Evolutionary conservation across 2,329 filamentous ascomycete genomes (phyloP).

Genomic region (Sporothrix phasma): DNA sequence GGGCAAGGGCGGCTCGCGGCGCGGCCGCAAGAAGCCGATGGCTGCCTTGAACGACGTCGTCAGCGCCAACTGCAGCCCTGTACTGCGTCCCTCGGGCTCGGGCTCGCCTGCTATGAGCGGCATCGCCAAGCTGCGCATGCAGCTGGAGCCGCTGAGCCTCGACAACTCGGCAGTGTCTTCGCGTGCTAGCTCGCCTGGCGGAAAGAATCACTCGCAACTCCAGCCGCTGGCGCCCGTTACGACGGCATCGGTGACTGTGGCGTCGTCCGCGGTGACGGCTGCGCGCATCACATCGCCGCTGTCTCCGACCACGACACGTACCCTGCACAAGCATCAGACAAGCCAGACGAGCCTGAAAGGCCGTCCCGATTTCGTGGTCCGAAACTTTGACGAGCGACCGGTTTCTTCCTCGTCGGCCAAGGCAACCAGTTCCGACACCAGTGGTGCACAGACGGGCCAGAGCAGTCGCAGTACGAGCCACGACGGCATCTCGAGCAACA

Average conservation of each 20-base stretch:
- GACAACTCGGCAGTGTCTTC: slow-evolving; percentile 37
- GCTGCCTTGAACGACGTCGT: slow-evolving; percentile 45
- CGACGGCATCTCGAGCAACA: slow-evolving; percentile 46
- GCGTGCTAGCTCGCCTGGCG: slow-evolving; percentile 39
- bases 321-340: neutral
- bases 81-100: slow-evolving; percentile 39
- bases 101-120: slow-evolving; percentile 55
- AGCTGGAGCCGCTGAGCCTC: slow-evolving; percentile 69
- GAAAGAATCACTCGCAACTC: slow-evolving; percentile 26
- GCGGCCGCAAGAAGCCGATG: slow-evolving; percentile 30
- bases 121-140: slow-evolving; percentile 71
- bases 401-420: slow-evolving; percentile 6
- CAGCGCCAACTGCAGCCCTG: slow-evolving; percentile 54
- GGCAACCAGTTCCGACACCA: slow-evolving; percentile 24
- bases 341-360: neutral
- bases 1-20: slow-evolving; percentile 25
- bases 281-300: slow-evolving; percentile 5
- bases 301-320: neutral
- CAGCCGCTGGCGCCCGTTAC: neutral
- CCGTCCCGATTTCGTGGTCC: neutral
- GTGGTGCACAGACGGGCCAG: slow-evolving; percentile 24
- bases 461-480: slow-evolving; percentile 52
- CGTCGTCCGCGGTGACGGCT: neutral
- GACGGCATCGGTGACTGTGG: slow-evolving; percentile 15
- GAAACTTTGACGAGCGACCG: neutral